Base-by-base conservation (phyloP, 2,329 filamentous ascomycete species). In the Aspergillus piperis region DNA sequence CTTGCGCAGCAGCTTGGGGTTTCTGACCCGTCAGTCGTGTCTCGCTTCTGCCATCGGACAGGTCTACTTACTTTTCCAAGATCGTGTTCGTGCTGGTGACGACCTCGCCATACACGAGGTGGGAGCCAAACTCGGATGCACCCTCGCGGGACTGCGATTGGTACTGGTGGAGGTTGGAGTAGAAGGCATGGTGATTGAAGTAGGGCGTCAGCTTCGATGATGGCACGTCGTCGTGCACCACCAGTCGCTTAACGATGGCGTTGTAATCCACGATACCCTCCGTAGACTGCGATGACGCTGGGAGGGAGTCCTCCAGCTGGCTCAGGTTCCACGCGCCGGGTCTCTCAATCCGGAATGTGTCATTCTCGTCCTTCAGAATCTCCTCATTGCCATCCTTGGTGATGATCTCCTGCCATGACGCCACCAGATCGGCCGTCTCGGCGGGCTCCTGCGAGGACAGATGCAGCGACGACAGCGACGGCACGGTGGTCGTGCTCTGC, bases 71-170 rank as follows among this genome's bases (percentile, higher is more conserved):
- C 89, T 95, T 96, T 70, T 98, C 95, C 6, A 97, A 83, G 5
- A 98, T 81, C 0, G 93, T 96, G 77, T 94, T 96, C 27, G 95
- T 99, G 73, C 92, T 96, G 2, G 94, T 97, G 15, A 97, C 83
- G 6, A 96, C 92, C 74, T 97, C 92, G 56, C 90, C 93, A 71
- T 98, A 98, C 64, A 98, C 81, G 3, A 99, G 76, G 54, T 85
- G 80, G 54, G 88, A 85, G 4, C 95, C 95, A 81, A 96, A 98
- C 23, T 85, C 78, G 3, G 74, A 75, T 6, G 84, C 80, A 0
- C 86, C 83, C 49, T 86, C 83, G 32, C 77, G 75, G 1, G 84
- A 81, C 51, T 84, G 82, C 11, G 76, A 73, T 55, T 90, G 86
- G 71, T 92, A 96, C 25, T 85, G 79, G 23, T 80, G 77, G 8